Evolutionary conservation across 768 basidiomycete genomes (phyloP).

Genomic region (Tricholoma furcatifolium): DNA sequence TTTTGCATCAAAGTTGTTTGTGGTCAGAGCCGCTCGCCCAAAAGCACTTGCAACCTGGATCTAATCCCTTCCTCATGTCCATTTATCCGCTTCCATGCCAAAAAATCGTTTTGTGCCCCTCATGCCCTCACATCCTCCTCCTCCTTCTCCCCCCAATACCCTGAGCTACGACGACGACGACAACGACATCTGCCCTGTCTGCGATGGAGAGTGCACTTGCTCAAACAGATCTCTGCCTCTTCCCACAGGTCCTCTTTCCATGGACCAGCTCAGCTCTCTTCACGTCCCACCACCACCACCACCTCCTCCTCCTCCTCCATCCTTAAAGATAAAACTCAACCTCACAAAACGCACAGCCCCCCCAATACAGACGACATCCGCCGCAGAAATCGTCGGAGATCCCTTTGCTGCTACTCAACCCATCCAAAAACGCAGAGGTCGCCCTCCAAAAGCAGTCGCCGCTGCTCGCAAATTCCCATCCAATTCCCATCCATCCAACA

Average conservation of each 20-base stretch:
- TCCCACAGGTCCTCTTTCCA: slow-evolving; percentile 36
- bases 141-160: slow-evolving; percentile 37
- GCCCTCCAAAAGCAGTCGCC: slow-evolving; percentile 50
- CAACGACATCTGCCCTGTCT: slow-evolving; percentile 86
- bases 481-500: slow-evolving; percentile 13
- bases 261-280: slow-evolving; percentile 35
- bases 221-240: slow-evolving; percentile 41
- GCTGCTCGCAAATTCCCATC: slow-evolving; percentile 28
- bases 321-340: slow-evolving; percentile 75
- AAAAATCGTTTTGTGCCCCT: slow-evolving; percentile 29
- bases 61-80: slow-evolving; percentile 41
- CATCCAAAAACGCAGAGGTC: slow-evolving; percentile 48
- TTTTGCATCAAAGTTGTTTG: slow-evolving; percentile 8
- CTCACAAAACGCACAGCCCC: slow-evolving; percentile 41
- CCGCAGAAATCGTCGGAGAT: slow-evolving; percentile 38
- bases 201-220: slow-evolving; percentile 89
- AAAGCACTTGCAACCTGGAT: slow-evolving; percentile 39
- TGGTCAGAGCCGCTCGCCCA: slow-evolving; percentile 14
- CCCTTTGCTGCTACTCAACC: slow-evolving; percentile 14
- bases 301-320: slow-evolving; percentile 24
- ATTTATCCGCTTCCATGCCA: slow-evolving; percentile 37
- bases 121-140: slow-evolving; percentile 41
- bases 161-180: slow-evolving; percentile 66
- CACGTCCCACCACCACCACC: slow-evolving; percentile 33
- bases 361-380: slow-evolving; percentile 35